Evolutionary conservation across 2,329 filamentous ascomycete species (phyloP), one percentile per base, ranked within the genome.

Genomic region (Pezicula neosporulosa): DNA sequence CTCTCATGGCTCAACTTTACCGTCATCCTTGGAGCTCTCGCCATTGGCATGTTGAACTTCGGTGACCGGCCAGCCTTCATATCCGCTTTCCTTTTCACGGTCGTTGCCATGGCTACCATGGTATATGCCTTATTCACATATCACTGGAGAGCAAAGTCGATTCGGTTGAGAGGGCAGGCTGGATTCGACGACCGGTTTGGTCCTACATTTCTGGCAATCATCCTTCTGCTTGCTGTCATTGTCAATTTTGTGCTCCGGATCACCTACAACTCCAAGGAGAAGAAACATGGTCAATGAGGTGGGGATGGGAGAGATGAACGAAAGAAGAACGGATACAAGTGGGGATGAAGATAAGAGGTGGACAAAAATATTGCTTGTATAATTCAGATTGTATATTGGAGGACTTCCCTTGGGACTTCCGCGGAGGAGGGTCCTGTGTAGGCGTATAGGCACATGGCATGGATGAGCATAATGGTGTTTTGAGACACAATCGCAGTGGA

Each of bases 1-100:
- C 85, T 99, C 66, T 96, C 91, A 73, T 99, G 94, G 94, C 89
- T 99, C 67, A 99, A 99, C 82, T 97, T 97, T 80, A 96, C 92
- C 70, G 92, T 99, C 67, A 93, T 99, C 72, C 88, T 99, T 56
- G 94, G 94, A 66, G 94, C 94, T 58, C 85, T 99, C 47, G 93
- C 94, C 60, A 90, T 99, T 63, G 94, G 94, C 62, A 91, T 99
- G 68, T 85, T 99, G 66, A 99, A 99, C 78, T 99, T 99, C 65
- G 94, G 94, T 68, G 94, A 99, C 73, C 86, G 85, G 58, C 85
- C 96, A 50, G 93, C 93, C 63, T 94, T 94, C 69, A 96, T 97
- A 72, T 93, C 87, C 55, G 91, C 94, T 50, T 92, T 90, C 48
- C 78, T 97, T 48, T 99, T 99, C 76, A 97, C 94, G 1, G 77